These are phyloP conservation scores for Pseudoturritis turrita DNA, from an alignment of 345 rosid species.

Conservation along the genomic window DNA sequence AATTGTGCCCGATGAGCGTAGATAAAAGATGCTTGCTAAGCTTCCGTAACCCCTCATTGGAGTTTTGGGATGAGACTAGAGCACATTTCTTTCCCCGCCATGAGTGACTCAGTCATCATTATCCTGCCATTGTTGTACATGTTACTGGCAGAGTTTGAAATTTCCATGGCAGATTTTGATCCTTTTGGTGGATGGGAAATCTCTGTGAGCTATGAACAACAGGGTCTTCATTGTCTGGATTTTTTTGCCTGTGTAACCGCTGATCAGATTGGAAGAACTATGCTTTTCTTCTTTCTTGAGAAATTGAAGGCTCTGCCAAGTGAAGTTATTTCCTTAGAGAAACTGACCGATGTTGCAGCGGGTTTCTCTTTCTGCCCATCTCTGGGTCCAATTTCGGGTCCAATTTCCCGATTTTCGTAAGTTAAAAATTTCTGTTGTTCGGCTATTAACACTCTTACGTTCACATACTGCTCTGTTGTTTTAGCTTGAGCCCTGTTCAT, in stretches of 20 bases:
- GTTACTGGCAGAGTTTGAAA: not conserved
- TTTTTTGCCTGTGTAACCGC: not conserved
- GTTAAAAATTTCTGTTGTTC: not conserved
- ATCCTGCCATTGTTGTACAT: conserved; percentile 11
- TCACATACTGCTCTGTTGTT: not conserved
- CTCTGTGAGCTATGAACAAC: conserved; percentile 3
- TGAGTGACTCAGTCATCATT: not conserved
- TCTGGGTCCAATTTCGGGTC: not conserved
- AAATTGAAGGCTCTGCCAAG: conserved; percentile 3
- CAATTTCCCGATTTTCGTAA: not conserved
- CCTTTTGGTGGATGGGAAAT: not conserved
- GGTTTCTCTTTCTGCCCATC: not conserved
- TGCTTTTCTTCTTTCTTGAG: not conserved
- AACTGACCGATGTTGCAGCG: not conserved
- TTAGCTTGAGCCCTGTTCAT: not conserved
- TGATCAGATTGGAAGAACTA: not conserved
- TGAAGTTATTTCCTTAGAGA: not conserved
- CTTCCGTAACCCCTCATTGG: not conserved
- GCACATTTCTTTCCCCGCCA: not conserved
- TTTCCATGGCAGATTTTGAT: conserved; percentile 3
- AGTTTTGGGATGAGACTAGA: not conserved
- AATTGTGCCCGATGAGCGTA: not conserved
- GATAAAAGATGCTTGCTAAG: not conserved
- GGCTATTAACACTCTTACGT: not conserved
- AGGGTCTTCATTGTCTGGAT: not conserved